Evolutionary conservation across 768 basidiomycete species (phyloP), one percentile per base, ranked within the genome.

Genomic region (Suillus lakei): DNA sequence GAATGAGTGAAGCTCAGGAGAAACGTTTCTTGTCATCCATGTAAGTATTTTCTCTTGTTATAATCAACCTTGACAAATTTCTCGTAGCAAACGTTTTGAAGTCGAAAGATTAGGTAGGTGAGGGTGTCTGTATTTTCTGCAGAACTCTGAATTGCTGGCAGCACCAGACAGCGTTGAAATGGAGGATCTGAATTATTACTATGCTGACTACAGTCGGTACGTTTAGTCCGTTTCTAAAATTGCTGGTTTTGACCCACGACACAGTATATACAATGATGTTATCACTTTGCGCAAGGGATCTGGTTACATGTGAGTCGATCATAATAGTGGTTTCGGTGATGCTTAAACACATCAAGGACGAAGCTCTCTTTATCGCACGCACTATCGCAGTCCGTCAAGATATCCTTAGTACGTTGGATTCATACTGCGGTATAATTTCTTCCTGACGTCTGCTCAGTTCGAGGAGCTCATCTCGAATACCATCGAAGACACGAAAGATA

Each of bases 111-210:
- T 97, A 53, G 84, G 93, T 93, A 72, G 64, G 84, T 71, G 30
- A 46, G n/a, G 48, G 67, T 16, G 28, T 51, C n/a, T 18, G 65
- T 51, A 41, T n/a, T 54, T 32, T 36, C 41, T 58, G 41, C 56
- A 48, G 36, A 62, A 68, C 53, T 26, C 50, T 64, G 34, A 46
- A 23, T 56, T 26, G 60, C 62, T 60, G 62, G n/a, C 67, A 95
- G 94, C 90, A 41, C 82, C 91, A n/a, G 91, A 96, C 38, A 91
- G 92, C 67, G 83, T 96, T 32, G 96, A 98, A 78, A 96, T 94
- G 92, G 96, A 98, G 81, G 96, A 98, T 73, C 81, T 98, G 39
- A 97, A 97, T 79, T 98, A 90, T 77, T 98, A 98, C 73, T 96
- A 96, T 74, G 96, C 96, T 8, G 95, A 96, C 72, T 98, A 98